Conservation (phyloP, 306 rosid genomes). For the Casuarina cunninghamiana region DNA sequence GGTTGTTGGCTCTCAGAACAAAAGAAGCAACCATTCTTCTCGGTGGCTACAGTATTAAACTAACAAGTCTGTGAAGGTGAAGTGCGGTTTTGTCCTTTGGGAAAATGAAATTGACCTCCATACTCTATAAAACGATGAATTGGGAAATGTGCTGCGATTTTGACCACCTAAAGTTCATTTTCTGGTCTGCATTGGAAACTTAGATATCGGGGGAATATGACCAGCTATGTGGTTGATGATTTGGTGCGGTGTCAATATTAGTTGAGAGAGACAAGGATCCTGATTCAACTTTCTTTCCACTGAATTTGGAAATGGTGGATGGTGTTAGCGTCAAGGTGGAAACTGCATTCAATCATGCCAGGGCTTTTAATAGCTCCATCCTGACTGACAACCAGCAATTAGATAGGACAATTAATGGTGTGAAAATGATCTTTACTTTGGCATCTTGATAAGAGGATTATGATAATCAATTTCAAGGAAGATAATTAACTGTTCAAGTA, state of each 20-base stretch:
- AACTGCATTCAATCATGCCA: background rate
- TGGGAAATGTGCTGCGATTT: background rate
- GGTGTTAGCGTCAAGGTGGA: background rate
- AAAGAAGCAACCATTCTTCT: background rate
- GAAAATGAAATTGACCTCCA: background rate
- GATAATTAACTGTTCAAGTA: too few species aligned
- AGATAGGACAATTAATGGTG: too few species aligned
- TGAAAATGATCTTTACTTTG: too few species aligned
- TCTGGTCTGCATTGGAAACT: background rate
- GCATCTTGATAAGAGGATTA: too few species aligned
- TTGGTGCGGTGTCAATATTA: slow-evolving; percentile 1
- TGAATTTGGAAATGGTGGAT: background rate
- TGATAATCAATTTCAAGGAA: too few species aligned
- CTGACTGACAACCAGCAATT: too few species aligned
- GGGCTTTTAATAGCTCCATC: background rate
- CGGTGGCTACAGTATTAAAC: background rate
- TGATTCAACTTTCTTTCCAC: background rate
- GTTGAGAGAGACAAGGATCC: background rate
- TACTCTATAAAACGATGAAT: background rate
- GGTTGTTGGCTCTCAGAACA: background rate
- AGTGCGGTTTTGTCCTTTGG: background rate
- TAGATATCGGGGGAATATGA: background rate
- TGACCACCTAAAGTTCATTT: slow-evolving; percentile 6
- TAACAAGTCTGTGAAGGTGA: too few species aligned
- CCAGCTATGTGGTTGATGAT: background rate